Conservation (phyloP, 371 early-diverging fungal genomes). For the Mortierella sp. region DNA sequence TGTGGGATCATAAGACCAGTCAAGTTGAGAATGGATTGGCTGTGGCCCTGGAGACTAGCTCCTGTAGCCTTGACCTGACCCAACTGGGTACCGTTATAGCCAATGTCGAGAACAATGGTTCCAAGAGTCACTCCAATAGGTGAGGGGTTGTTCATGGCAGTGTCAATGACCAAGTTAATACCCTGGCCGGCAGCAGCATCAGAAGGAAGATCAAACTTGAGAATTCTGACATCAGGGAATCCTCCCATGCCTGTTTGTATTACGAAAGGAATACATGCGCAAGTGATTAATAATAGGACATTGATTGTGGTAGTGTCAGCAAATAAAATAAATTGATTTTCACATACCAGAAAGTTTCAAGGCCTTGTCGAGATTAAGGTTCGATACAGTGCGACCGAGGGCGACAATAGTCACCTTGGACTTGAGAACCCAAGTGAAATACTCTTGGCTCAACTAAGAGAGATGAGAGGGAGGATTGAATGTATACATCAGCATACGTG, state of each 20-base stretch:
- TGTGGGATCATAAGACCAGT: constrained; percentile 66
- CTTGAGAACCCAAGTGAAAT: constrained; percentile 67
- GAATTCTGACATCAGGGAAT: constrained; percentile 67
- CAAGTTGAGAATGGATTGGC: constrained; percentile 59
- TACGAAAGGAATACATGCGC: constrained; percentile 37
- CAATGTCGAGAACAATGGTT: constrained; percentile 66
- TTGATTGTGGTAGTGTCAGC: constrained; percentile 20
- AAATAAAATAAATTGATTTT: constrained; percentile 48
- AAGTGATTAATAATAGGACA: constrained; percentile 54
- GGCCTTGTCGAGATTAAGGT: constrained; percentile 31
- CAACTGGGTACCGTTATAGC: constrained; percentile 64
- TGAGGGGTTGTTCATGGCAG: constrained; percentile 68
- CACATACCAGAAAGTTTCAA: constrained; percentile 34
- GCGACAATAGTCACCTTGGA: constrained; percentile 68
- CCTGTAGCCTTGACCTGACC: constrained; percentile 67
- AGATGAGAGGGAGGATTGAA: not conserved
- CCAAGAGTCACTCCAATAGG: constrained; percentile 73
- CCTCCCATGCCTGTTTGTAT: constrained; percentile 55
- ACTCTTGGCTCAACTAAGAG: constrained; percentile 41
- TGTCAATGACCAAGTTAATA: constrained; percentile 68
- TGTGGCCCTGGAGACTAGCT: constrained; percentile 57
- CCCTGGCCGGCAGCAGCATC: constrained; percentile 70
- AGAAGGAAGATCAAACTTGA: constrained; percentile 67
- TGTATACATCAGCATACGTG: not conserved
- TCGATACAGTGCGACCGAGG: constrained; percentile 57